Percentiles rank a stretch among this genome's conserved stretches.
Evolutionary conservation across 768 basidiomycete genomes (phyloP).

Genomic region (Phanerochaete carnosa): DNA sequence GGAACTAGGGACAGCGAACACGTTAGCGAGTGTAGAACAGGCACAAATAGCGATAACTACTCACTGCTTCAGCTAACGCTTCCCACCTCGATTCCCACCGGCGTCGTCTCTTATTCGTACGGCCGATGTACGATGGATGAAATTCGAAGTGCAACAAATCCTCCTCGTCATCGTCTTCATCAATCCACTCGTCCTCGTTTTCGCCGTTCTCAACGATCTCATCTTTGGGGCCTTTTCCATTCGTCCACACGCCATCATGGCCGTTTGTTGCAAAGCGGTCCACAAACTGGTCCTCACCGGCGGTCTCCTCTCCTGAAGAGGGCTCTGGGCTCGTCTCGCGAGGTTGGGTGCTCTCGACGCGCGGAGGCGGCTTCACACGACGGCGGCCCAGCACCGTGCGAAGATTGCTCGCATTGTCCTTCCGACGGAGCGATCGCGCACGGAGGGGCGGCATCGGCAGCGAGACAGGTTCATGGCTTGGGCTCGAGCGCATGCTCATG

Average conservation of each 20-base stretch:
- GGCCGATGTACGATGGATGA: slow-evolving; percentile 67
- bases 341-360: slow-evolving; percentile 82
- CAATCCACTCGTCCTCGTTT: slow-evolving; percentile 62
- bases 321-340: slow-evolving; percentile 78
- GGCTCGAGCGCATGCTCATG: slow-evolving; percentile 68
- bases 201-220: slow-evolving; percentile 20
- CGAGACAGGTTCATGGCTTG: slow-evolving; percentile 62
- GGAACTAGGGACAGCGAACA: slow-evolving; percentile 68
- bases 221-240: slow-evolving; percentile 38
- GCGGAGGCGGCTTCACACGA: slow-evolving; percentile 62
- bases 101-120: slow-evolving; percentile 62
- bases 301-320: slow-evolving; percentile 76
- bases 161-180: slow-evolving; percentile 63
- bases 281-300: slow-evolving; percentile 51
- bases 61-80: slow-evolving; percentile 65
- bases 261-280: slow-evolving; percentile 17
- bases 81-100: slow-evolving; percentile 80
- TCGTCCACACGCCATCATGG: slow-evolving; percentile 28
- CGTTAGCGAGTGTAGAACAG: background rate
- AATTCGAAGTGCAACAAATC: slow-evolving; percentile 75
- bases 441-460: slow-evolving; percentile 50
- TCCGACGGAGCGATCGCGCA: slow-evolving; percentile 44
- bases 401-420: slow-evolving; percentile 36
- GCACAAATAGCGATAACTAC: too few relatives aligned
- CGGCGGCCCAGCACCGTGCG: slow-evolving; percentile 19